These are phyloP conservation scores for Neofusicoccum ribis DNA, from an alignment of 2,329 filamentous ascomycete genomes.

Conservation along the genomic window DNA sequence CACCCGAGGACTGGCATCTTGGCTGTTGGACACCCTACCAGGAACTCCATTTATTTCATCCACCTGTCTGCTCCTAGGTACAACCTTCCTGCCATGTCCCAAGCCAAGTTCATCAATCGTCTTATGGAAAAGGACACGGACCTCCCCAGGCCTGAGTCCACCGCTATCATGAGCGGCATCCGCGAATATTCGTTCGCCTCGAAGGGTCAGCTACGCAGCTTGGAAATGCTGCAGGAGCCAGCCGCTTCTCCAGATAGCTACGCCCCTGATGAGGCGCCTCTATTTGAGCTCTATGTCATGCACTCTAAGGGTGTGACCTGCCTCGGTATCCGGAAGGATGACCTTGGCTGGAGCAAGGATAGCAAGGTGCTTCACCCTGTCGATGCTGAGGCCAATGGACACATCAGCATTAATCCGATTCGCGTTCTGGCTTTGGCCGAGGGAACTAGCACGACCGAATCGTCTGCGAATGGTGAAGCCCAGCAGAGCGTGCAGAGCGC, in stretches of 20 bases:
- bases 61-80: conserved; percentile 95
- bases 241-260: conserved; percentile 59
- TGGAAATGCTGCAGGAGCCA: conserved; percentile 80
- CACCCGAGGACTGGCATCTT: conserved; percentile 91
- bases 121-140: conserved; percentile 62
- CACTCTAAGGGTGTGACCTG: conserved; percentile 97
- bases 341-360: conserved; percentile 88
- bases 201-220: conserved; percentile 81
- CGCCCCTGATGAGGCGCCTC: conserved; percentile 63
- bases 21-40: conserved; percentile 89
- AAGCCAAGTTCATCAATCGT: conserved; percentile 83
- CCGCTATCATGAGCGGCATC: conserved; percentile 94
- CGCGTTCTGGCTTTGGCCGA: conserved; percentile 35
- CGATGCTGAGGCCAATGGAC: conserved; percentile 71
- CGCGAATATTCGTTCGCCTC: conserved; percentile 90
- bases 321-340: conserved; percentile 79
- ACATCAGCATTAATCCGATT: conserved; percentile 74
- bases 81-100: conserved; percentile 74
- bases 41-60: conserved; percentile 96
- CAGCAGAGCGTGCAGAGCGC: not conserved
- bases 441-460: conserved; percentile 41
- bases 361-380: conserved; percentile 82
- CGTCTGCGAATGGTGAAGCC: conserved; percentile 47
- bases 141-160: conserved; percentile 82
- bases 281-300: conserved; percentile 97